phyloP scores from a whole-genome alignment of 495 filamentous ascomycete genomes.

The Aspergillus ellipticus region DNA sequence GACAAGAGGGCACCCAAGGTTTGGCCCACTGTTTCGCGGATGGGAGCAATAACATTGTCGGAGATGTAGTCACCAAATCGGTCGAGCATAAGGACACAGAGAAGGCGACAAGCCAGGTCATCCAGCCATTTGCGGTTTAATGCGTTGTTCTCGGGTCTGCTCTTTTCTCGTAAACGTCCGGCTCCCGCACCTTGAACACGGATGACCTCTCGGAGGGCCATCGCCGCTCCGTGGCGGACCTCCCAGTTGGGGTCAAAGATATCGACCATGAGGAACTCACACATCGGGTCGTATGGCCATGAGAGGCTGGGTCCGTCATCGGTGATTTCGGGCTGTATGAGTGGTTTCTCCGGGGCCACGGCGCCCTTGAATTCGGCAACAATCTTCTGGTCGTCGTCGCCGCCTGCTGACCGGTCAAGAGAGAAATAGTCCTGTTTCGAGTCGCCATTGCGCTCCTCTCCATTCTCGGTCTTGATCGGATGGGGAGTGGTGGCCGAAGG shows the following conservation, averaged over 20 bases:
- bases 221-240: slow-evolving; percentile 92
- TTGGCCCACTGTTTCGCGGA: slow-evolving; percentile 95
- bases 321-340: slow-evolving; percentile 63
- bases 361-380: slow-evolving; percentile 95
- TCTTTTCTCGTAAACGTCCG: slow-evolving; percentile 70
- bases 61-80: slow-evolving; percentile 97
- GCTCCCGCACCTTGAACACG: slow-evolving; percentile 89
- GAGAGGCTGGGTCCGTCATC: slow-evolving; percentile 65
- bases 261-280: slow-evolving; percentile 87
- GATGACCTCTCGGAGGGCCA: slow-evolving; percentile 89
- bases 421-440: slow-evolving; percentile 74
- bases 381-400: slow-evolving; percentile 85
- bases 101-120: slow-evolving; percentile 86
- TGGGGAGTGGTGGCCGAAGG: slow-evolving; percentile 63
- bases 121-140: slow-evolving; percentile 84
- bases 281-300: slow-evolving; percentile 92
- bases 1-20: slow-evolving; percentile 84
- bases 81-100: slow-evolving; percentile 95
- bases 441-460: slow-evolving; percentile 51
- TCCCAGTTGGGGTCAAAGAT: slow-evolving; percentile 95
- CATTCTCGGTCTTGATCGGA: slow-evolving; percentile 62
- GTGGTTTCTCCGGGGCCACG: slow-evolving; percentile 53
- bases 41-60: slow-evolving; percentile 93
- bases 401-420: slow-evolving; percentile 67
- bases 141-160: slow-evolving; percentile 66